Evolutionary conservation across 768 basidiomycete genomes (phyloP).

Genomic region (Leccinum olivaceopallidum): DNA sequence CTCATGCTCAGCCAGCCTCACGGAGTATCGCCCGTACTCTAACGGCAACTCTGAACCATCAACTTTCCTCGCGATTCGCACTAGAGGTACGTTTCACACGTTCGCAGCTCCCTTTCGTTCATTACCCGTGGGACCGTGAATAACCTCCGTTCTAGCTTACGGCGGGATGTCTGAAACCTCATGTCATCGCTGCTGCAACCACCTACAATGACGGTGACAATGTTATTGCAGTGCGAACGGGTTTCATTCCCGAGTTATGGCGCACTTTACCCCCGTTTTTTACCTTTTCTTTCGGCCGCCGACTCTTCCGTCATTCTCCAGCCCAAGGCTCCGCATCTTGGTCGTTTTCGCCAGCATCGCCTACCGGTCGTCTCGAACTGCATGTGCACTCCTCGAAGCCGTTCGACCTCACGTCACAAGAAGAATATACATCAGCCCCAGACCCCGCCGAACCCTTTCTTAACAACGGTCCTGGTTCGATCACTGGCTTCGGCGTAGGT

Average conservation of each 20-base stretch:
- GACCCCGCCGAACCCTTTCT: slow-evolving; percentile 24
- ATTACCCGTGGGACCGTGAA: slow-evolving; percentile 11
- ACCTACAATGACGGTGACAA: slow-evolving; percentile 54
- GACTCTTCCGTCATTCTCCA: slow-evolving; percentile 50
- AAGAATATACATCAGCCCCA: slow-evolving; percentile 25
- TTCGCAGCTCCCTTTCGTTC: slow-evolving; percentile 12
- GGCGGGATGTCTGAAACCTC: slow-evolving; percentile 42
- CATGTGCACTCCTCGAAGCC: slow-evolving; percentile 44
- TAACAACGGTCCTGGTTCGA: slow-evolving; percentile 43
- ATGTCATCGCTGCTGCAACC: slow-evolving; percentile 41
- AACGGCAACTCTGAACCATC: slow-evolving; percentile 72
- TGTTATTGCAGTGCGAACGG: slow-evolving; percentile 40
- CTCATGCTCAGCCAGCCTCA: slow-evolving; percentile 34
- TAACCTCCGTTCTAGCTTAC: slow-evolving; percentile 37
- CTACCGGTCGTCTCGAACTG: slow-evolving; percentile 37
- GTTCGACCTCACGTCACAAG: slow-evolving; percentile 35
- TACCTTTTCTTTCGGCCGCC: slow-evolving; percentile 47
- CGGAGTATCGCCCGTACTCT: slow-evolving; percentile 42
- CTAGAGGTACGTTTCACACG: slow-evolving; percentile 41
- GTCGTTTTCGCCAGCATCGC: slow-evolving; percentile 27
- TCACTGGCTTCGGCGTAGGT: slow-evolving; percentile 50
- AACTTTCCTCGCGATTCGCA: slow-evolving; percentile 64
- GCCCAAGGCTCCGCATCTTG: slow-evolving; percentile 45
- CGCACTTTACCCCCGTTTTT: slow-evolving; percentile 39
- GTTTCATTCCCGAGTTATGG: slow-evolving; percentile 36